Conservation (phyloP, 2,329 filamentous ascomycete species). For the Phoma herbarum region DNA sequence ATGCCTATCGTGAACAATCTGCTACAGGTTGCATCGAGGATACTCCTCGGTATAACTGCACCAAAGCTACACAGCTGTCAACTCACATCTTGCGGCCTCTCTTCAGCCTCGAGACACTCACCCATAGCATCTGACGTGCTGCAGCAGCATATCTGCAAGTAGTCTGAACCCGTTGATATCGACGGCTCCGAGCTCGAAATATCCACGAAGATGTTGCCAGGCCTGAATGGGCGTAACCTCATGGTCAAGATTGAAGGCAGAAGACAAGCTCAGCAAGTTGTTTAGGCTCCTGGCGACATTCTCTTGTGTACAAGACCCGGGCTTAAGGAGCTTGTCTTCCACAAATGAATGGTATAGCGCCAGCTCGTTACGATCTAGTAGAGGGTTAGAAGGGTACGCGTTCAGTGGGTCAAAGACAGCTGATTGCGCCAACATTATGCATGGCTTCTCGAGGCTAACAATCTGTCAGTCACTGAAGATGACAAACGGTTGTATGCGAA, state of each 20-base stretch:
- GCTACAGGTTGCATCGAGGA: conserved; percentile 23
- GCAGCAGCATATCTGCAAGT: conserved; percentile 35
- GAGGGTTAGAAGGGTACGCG: neutral
- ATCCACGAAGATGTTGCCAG: conserved; percentile 43
- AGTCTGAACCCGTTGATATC: conserved; percentile 28
- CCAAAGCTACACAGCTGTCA: conserved; percentile 27
- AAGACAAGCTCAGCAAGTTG: conserved; percentile 29
- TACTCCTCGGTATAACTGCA: conserved; percentile 19
- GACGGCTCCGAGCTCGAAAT: conserved; percentile 32
- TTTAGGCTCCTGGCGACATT: conserved; percentile 25
- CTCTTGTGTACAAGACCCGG: neutral
- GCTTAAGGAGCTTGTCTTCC: neutral
- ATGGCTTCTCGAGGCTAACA: conserved; percentile 45
- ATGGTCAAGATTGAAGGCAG: conserved; percentile 28
- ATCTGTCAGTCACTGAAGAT: conserved; percentile 7
- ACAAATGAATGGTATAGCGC: conserved; percentile 5
- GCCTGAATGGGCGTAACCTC: conserved; percentile 50
- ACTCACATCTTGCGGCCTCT: neutral
- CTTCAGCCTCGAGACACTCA: conserved; percentile 21
- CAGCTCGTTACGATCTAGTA: neutral
- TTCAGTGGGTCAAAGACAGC: conserved; percentile 14
- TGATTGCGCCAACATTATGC: conserved; percentile 43
- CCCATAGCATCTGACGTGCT: conserved; percentile 46
- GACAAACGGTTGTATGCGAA: neutral
- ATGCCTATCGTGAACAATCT: conserved; percentile 9